phyloP scores from a whole-genome alignment of 2,329 filamentous ascomycete genomes.

The Nigrospora osmanthi region DNA sequence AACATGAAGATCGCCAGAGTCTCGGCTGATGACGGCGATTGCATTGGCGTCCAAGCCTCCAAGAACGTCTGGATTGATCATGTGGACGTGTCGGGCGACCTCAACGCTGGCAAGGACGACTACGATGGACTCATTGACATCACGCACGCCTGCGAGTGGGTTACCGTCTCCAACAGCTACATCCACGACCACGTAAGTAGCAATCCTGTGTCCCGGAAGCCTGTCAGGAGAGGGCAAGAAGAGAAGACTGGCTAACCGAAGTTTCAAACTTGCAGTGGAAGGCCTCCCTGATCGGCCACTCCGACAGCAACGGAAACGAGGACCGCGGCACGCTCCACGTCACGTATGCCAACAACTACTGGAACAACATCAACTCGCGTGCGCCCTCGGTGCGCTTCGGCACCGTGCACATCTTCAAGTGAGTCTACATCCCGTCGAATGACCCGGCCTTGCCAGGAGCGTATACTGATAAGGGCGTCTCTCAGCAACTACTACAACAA shows the following conservation, averaged over 20 bases:
- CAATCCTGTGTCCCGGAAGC: too few relatives aligned
- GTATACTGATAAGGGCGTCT: neutral
- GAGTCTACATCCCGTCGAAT: neutral
- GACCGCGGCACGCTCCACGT: conserved; percentile 56
- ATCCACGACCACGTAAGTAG: conserved; percentile 39
- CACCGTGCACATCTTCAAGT: conserved; percentile 49
- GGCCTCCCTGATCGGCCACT: conserved; percentile 42
- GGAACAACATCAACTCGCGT: conserved; percentile 56
- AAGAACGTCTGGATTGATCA: conserved; percentile 62
- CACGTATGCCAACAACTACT: conserved; percentile 62
- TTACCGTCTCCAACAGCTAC: conserved; percentile 39
- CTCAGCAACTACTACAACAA: conserved; percentile 35
- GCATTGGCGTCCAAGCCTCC: conserved; percentile 48
- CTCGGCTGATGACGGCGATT: conserved; percentile 47
- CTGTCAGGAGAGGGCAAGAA: too few relatives aligned
- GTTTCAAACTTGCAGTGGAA: conserved; percentile 10
- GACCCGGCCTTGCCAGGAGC: too few relatives aligned
- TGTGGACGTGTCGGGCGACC: conserved; percentile 54
- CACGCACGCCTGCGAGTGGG: conserved; percentile 54
- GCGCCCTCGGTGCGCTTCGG: conserved; percentile 58
- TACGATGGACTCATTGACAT: conserved; percentile 61
- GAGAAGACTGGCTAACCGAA: too few relatives aligned
- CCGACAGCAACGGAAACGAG: conserved; percentile 46
- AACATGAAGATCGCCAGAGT: conserved; percentile 55
- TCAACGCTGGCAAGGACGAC: conserved; percentile 56